Conservation (phyloP, 1,284 basidiomycete genomes). For the Baeospora myosura region DNA sequence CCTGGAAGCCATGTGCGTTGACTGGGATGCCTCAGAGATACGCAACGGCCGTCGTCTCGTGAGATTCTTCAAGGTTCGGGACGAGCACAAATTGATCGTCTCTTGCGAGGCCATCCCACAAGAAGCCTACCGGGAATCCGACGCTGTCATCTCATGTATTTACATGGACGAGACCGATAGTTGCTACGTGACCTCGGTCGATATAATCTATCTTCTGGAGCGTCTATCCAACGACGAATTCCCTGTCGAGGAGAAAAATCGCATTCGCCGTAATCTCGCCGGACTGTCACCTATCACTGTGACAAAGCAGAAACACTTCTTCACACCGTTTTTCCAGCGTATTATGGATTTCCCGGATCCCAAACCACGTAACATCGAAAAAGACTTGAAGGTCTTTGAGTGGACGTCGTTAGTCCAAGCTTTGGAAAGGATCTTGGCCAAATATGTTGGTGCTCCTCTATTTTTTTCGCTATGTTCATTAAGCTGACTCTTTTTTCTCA, state of each 20-base stretch:
- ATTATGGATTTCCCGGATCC: slow-evolving; percentile 96
- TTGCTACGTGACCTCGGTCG: slow-evolving; percentile 90
- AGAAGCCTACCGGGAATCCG: slow-evolving; percentile 48
- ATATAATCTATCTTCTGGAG: slow-evolving; percentile 90
- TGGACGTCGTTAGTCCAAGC: slow-evolving; percentile 80
- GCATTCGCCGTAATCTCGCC: slow-evolving; percentile 90
- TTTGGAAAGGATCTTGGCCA: slow-evolving; percentile 86
- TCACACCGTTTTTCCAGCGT: slow-evolving; percentile 82
- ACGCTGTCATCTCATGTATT: slow-evolving; percentile 83
- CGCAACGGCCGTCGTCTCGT: slow-evolving; percentile 63
- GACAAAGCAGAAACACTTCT: slow-evolving; percentile 77
- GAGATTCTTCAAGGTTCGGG: slow-evolving; percentile 56
- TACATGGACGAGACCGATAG: slow-evolving; percentile 72
- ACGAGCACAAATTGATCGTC: slow-evolving; percentile 54
- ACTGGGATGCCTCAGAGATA: slow-evolving; percentile 54
- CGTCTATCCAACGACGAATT: slow-evolving; percentile 79
- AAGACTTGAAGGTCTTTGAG: slow-evolving; percentile 96
- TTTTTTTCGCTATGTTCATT: too few species aligned
- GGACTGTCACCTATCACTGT: slow-evolving; percentile 88
- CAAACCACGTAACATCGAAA: slow-evolving; percentile 94
- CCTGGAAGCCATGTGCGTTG: slow-evolving; percentile 42
- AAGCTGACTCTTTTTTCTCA: slow-evolving; percentile 17
- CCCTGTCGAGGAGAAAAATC: slow-evolving; percentile 93
- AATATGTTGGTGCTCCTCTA: slow-evolving; percentile 68
- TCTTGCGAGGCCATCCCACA: slow-evolving; percentile 56